Base-by-base conservation (phyloP, 352 stramenopile species). In the Thalassiosira ordinaria region DNA sequence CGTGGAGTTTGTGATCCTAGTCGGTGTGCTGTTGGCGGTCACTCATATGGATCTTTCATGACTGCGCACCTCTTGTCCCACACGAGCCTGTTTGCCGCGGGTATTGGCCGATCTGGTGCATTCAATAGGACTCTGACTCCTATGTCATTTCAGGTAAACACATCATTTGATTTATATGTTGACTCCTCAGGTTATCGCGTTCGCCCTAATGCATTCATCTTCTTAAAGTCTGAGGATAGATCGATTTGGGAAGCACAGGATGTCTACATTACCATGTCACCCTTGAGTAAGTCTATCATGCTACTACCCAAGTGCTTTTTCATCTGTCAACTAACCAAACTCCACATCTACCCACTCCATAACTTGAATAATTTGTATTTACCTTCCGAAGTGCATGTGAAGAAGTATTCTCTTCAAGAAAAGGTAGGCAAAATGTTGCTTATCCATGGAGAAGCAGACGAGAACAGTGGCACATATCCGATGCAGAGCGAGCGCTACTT, bases 31-130 rank as follows among this genome's bases (percentile, higher is more conserved):
- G 77, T 85, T 53, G 77, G 77, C 31, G 77, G 77, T 3, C 77
- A 85, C 41, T 80, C 69, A 1, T 85, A 85, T 31, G 77, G 77
- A 31, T 77, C 77, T n/a, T 85, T 85, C 51, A 85, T 85, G 77
- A 85, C 77, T 4, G 55, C 77, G 18, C 77, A 85, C 73, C 49
- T 85, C 0, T 53, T 85, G n/a, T 85, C 77, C 29, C 77, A 85
- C 41, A 85, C 77, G 13, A 85, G 59, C 41, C 29, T 85, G 16
- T 85, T 85, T 59, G 64, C 62, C 2, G 77, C 77, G 4, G 77
- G 77, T 13, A 85, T 85, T 41, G 69, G 69, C 7, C 61, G 77
- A 55, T 85, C 77, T 20, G 77, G 77, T 33, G 77, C 77, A 6
- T 85, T 85, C 46, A 85, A 85, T 33, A 60, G 77, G 22, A 85